Conservation (phyloP, 768 basidiomycete genomes). For the Gloeostereum incarnatum region DNA sequence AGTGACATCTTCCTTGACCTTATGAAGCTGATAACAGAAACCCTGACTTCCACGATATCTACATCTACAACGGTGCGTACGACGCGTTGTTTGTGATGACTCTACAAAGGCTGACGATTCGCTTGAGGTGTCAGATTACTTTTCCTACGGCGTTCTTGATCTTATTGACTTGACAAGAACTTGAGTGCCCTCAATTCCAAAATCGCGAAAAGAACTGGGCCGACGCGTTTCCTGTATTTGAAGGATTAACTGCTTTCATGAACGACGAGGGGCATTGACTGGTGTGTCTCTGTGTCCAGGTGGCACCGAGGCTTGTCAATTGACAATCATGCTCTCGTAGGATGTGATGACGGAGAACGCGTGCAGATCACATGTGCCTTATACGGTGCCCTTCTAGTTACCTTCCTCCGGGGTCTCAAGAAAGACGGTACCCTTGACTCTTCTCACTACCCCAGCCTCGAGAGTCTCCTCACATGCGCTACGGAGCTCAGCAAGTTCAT, state of each 20-base stretch:
- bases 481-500: slow-evolving; percentile 5
- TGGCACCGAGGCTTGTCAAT: background rate
- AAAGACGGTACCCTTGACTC: slow-evolving; percentile 5
- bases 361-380: background rate
- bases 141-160: slow-evolving; percentile 3
- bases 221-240: slow-evolving; percentile 1
- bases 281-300: background rate
- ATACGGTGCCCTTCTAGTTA: slow-evolving; percentile 3
- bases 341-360: slow-evolving; percentile 4
- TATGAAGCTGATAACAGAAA: slow-evolving; percentile 21
- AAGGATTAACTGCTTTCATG: slow-evolving; percentile 3
- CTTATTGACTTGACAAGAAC: slow-evolving; percentile 1
- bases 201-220: slow-evolving; percentile 2
- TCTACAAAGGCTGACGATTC: background rate
- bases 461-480: slow-evolving; percentile 4
- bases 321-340: background rate
- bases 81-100: background rate
- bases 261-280: background rate
- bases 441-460: slow-evolving; percentile 7
- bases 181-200: background rate
- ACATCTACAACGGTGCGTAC: slow-evolving; percentile 7
- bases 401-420: background rate
- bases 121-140: slow-evolving; percentile 2
- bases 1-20: too few relatives aligned
- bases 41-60: slow-evolving; percentile 11